A percentile compares a stretch with the other conserved stretches of the same genome.
Evolutionary conservation across 331 rosid species (phyloP).

Genomic region (Cydonia oblonga): DNA sequence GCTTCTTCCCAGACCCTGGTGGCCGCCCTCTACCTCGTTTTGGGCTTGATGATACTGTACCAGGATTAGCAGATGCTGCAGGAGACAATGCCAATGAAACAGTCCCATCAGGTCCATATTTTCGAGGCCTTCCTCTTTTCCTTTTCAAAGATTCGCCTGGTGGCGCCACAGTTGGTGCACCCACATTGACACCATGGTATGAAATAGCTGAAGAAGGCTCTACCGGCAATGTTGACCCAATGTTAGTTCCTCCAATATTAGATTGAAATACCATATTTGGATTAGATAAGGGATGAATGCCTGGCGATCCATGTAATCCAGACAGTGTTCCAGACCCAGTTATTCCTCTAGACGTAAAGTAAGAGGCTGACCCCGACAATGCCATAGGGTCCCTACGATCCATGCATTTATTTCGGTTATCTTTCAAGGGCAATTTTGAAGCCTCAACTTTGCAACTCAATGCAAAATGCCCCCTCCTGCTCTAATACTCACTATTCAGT

Average conservation of each 20-base stretch:
- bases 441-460: slow-evolving; percentile 3
- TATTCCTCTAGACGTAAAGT: slow-evolving; percentile 66
- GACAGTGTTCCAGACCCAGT: slow-evolving; percentile 49
- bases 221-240: slow-evolving; percentile 57
- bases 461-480: slow-evolving; percentile 20
- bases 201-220: slow-evolving; percentile 56
- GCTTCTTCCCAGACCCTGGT: slow-evolving; percentile 86
- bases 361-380: slow-evolving; percentile 69
- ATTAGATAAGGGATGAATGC: slow-evolving; percentile 49
- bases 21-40: slow-evolving; percentile 92
- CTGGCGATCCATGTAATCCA: slow-evolving; percentile 53
- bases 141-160: slow-evolving; percentile 56
- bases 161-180: slow-evolving; percentile 38
- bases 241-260: slow-evolving; percentile 42
- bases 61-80: slow-evolving; percentile 37
- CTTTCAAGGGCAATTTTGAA: slow-evolving; percentile 8
- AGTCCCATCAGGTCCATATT: slow-evolving; percentile 78
- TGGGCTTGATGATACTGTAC: slow-evolving; percentile 26
- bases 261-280: slow-evolving; percentile 58
- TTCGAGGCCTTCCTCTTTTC: slow-evolving; percentile 95
- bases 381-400: slow-evolving; percentile 92
- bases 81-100: slow-evolving; percentile 85
- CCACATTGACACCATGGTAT: slow-evolving; percentile 57
- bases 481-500: slow-evolving; percentile 14
- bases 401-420: slow-evolving; percentile 61